Percentiles rank a stretch among this genome's conserved stretches.
These are phyloP conservation scores for Bothriochloa decipiens DNA, from an alignment of 176 grass and related monocot genomes.

Conservation along the genomic window DNA sequence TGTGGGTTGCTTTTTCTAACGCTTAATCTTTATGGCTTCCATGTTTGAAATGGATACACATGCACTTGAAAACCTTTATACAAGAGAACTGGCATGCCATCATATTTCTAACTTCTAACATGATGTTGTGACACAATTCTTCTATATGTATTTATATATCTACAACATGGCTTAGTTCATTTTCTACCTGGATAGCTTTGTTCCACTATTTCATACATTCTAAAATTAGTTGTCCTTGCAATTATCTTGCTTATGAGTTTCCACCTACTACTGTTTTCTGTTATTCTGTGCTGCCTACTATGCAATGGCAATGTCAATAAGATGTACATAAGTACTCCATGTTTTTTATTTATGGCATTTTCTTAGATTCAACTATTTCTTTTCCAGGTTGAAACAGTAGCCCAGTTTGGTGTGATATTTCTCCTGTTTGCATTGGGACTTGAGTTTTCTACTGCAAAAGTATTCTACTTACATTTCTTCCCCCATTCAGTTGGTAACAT, in stretches of 20 bases:
- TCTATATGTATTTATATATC: background rate
- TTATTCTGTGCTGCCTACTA: background rate
- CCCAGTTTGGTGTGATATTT: conserved; percentile 99
- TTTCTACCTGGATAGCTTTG: background rate
- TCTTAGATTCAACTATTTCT: background rate
- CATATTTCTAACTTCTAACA: conserved; percentile 13
- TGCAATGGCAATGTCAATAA: background rate
- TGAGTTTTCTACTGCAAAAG: conserved; percentile 94
- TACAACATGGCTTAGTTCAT: background rate
- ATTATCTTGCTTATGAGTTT: background rate
- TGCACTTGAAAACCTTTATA: background rate
- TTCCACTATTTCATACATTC: background rate
- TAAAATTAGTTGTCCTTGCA: background rate
- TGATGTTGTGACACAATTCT: background rate
- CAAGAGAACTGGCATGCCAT: background rate
- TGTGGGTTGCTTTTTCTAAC: conserved; percentile 33
- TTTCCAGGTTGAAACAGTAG: conserved; percentile 96
- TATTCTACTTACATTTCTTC: conserved; percentile 39
- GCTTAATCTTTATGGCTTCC: conserved; percentile 15
- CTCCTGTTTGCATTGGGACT: conserved; percentile 97
- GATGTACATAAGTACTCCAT: conserved; percentile 24
- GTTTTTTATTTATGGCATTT: conserved; percentile 10
- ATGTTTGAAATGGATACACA: conserved; percentile 17
- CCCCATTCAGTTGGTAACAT: conserved; percentile 23
- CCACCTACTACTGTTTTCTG: background rate